phyloP scores from a whole-genome alignment of 1,284 basidiomycete species.

The Ustilago sp. region DNA sequence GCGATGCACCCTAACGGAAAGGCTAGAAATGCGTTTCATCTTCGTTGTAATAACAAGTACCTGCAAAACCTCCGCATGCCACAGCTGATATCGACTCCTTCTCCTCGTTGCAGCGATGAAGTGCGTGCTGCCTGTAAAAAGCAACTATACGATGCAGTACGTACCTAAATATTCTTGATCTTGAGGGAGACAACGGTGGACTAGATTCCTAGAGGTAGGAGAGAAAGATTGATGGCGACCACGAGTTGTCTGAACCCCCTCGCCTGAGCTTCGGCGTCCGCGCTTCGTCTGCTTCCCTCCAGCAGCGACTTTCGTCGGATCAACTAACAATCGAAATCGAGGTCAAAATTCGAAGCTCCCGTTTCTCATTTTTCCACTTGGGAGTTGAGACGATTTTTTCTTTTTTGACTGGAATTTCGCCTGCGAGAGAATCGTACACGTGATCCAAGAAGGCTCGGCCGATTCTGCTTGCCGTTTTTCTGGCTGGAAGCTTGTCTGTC shows the following conservation, averaged over 20 bases:
- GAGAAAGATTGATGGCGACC: slow-evolving; percentile 40
- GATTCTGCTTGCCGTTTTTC: background rate
- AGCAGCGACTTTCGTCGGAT: background rate
- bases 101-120: background rate
- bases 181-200: slow-evolving; percentile 48
- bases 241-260: slow-evolving; percentile 11
- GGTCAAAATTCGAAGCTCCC: background rate
- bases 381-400: too few species aligned
- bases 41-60: slow-evolving; percentile 20
- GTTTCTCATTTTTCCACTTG: background rate
- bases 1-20: background rate
- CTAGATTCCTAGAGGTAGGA: slow-evolving; percentile 42
- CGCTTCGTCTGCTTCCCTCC: background rate
- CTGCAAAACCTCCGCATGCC: slow-evolving; percentile 23
- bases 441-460: background rate
- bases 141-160: background rate
- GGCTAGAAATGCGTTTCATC: background rate
- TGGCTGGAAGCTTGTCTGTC: too few species aligned
- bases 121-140: background rate
- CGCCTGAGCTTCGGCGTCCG: background rate
- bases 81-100: slow-evolving; percentile 28
- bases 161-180: slow-evolving; percentile 52
- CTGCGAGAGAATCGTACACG: background rate
- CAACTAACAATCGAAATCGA: background rate
- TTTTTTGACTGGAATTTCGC: too few species aligned